A percentile compares a stretch with the other conserved stretches of the same genome.
phyloP scores from a whole-genome alignment of 768 basidiomycete species.

The Lentinula raphanica region DNA sequence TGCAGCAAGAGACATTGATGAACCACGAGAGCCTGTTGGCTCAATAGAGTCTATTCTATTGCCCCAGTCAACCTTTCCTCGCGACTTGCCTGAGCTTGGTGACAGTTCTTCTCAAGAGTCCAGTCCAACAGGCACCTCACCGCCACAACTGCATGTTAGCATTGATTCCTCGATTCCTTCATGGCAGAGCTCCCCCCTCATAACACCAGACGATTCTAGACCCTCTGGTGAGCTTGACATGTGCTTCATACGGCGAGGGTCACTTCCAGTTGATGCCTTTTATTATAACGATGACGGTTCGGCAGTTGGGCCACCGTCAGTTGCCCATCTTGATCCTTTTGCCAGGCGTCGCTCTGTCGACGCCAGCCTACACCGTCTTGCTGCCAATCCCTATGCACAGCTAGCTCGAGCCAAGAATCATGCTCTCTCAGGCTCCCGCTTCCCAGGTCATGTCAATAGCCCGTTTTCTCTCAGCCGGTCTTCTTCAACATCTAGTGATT shows the following conservation, averaged over 20 bases:
- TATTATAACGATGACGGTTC: slow-evolving; percentile 24
- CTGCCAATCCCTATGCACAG: slow-evolving; percentile 42
- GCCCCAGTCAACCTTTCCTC: slow-evolving; percentile 9
- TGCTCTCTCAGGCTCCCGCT: slow-evolving; percentile 34
- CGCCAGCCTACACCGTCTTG: slow-evolving; percentile 45
- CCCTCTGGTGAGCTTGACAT: slow-evolving; percentile 16
- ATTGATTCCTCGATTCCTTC: slow-evolving; percentile 23
- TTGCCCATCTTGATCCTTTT: slow-evolving; percentile 39
- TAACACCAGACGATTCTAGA: slow-evolving; percentile 27
- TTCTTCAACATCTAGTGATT: slow-evolving; percentile 10
- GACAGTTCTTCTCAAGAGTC: slow-evolving; percentile 21
- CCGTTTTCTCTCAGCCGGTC: slow-evolving; percentile 21
- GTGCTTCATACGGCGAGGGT: slow-evolving; percentile 39
- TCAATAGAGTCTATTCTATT: slow-evolving; percentile 6
- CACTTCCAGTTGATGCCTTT: slow-evolving; percentile 45
- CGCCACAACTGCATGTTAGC: slow-evolving; percentile 36
- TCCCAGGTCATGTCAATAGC: slow-evolving; percentile 26
- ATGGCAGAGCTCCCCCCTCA: slow-evolving; percentile 34
- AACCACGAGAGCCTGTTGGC: neutral
- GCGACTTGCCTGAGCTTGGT: slow-evolving; percentile 12
- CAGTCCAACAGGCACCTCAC: slow-evolving; percentile 27
- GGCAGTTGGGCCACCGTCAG: slow-evolving; percentile 29
- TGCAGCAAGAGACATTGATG: neutral
- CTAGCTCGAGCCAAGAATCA: slow-evolving; percentile 51
- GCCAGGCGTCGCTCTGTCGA: slow-evolving; percentile 41